Base-by-base conservation (phyloP, 2,329 filamentous ascomycete species). In the Aspergillus novofumigatus region DNA sequence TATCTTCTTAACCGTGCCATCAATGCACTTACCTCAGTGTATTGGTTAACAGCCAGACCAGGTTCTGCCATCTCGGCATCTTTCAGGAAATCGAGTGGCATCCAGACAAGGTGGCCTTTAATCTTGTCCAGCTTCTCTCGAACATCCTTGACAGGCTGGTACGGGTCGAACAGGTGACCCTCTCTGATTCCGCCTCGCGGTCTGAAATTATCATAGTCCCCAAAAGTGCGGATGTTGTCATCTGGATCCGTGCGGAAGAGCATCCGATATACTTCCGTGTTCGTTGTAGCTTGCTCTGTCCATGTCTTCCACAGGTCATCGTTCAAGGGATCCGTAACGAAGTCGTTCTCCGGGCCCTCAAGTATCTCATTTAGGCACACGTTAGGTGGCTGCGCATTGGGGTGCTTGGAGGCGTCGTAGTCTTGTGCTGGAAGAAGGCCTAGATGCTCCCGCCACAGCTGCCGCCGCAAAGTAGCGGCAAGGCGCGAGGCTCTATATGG, bases 161-260 rank as follows among this genome's bases (percentile, higher is more conserved):
- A 91, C 57, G 84, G 84, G 71, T 95, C 91, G 67, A 90, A 96
- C 58, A 97, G 81, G 74, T 97, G 94, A 0, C 94, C 93, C 3
- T 91, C 78, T 73, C 91, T 94, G 60, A 89, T 83, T 4, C 87
- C 84, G 51, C 65, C 64, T 32, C 76, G 56, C 83, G 90, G 57
- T 86, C 79, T 62, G 74, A 93, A 97, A 10, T 81, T 80, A 66
- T 96, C 87, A 70, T 97, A 97, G 61, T 97, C 91, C 1, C 92
- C 86, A 65, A 96, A 97, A 0, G 83, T 95, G 81, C 88, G 90
- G 71, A 97, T 90, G 67, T 89, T 82, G 67, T 97, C 86, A 72
- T 97, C 93, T 0, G 94, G 93, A 69, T 97, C 93, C 78, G 85
- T 76, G 69, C 95, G 91, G 83, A 97, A 96, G 11, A 92, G 86